Base-by-base conservation (phyloP, 2,329 filamentous ascomycete genomes). In the Penicillium sclerotigenum region DNA sequence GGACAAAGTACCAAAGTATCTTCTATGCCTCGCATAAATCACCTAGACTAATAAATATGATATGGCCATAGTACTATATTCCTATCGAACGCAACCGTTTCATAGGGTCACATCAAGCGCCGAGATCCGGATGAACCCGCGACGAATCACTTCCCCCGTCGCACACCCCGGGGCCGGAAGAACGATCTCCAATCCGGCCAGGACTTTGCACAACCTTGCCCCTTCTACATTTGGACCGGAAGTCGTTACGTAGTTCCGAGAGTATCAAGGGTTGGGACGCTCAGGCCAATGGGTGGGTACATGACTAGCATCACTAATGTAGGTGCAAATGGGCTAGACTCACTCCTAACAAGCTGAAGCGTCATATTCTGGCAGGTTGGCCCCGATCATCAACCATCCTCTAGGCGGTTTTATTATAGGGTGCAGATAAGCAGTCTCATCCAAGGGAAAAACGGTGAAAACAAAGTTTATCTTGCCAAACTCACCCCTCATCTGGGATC, bases 111-210 rank as follows among this genome's bases (percentile, higher is more conserved):
- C 34, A 45, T 22, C 50, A 56, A 61, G 51, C 59, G 57, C 62
- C 62, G 62, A 63, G 47, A 28, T 57, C 52, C 63, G 62, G 62
- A 61, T 53, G 50, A 48, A 52, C 48, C 6, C 14, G 55, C n/a
- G 11, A 33, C 59, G 59, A 61, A 62, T 65, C 59, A 59, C 16
- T 33, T 48, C 22, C 28, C 43, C 42, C 56, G 43, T 59, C 26
- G 53, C 53, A 59, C 51, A 48, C 54, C 59, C 59, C 52, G 57
- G 41, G 29, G 37, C 37, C 47, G 33, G 47, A 33, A 46, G 36
- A 41, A 37, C 37, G 54, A 62, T 61, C 58, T 57, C 47, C 22
- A 59, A 61, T 38, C 41, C 28, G 54, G 53, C 63, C 42, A 62
- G 56, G 54, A 60, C 54, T 40, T 50, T 24, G 28, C 14, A 20